Conservation (phyloP, 73 alveolate genomes). For the Paramecium tetraurelia region DNA sequence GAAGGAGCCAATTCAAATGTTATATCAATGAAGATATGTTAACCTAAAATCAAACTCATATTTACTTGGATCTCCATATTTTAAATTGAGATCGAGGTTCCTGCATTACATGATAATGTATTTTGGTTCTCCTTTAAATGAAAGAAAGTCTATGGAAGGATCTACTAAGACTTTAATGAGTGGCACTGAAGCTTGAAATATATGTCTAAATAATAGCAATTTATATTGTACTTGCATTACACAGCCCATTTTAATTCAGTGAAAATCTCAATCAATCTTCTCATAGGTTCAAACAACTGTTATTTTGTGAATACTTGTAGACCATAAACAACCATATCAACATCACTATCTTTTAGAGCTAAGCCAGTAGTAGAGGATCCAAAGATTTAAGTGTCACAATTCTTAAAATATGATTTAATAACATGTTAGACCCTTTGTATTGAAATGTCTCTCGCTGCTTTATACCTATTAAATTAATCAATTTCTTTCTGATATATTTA, state of each 20-base stretch:
- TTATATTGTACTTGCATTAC: background rate
- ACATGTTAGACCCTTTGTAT: background rate
- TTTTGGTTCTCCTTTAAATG: background rate
- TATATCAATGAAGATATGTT: background rate
- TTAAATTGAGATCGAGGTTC: background rate
- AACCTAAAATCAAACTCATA: background rate
- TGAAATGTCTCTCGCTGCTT: constrained; percentile 7
- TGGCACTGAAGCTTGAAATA: constrained; percentile 43
- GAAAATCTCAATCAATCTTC: background rate
- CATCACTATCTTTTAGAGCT: constrained; percentile 42
- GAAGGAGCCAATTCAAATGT: constrained; percentile 26
- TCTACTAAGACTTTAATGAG: background rate
- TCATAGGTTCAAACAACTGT: constrained; percentile 39
- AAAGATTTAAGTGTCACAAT: constrained; percentile 7
- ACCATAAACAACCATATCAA: constrained; percentile 35
- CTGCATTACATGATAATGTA: background rate
- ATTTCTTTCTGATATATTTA: background rate
- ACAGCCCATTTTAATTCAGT: constrained; percentile 5
- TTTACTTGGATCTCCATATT: background rate
- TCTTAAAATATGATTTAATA: background rate
- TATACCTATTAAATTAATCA: background rate
- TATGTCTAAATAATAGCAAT: background rate
- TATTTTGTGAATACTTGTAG: background rate
- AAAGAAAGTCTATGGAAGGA: constrained; percentile 24
- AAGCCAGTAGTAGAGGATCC: constrained; percentile 32